Evolutionary conservation across 2,329 filamentous ascomycete genomes (phyloP).

Genomic region (Teratosphaeria zuluensis): DNA sequence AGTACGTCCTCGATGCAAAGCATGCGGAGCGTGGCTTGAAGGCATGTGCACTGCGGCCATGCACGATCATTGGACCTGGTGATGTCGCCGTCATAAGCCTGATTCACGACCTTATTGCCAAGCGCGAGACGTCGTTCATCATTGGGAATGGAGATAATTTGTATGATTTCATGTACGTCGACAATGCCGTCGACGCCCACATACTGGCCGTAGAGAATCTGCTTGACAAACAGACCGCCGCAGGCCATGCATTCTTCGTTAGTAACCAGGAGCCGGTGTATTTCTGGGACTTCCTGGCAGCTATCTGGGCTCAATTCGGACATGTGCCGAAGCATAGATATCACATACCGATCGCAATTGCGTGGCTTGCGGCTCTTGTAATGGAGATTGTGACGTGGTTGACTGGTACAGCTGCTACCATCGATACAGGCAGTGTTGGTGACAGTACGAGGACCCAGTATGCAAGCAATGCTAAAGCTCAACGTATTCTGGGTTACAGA

Average conservation of each 20-base stretch:
- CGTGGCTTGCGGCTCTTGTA: slow-evolving; percentile 37
- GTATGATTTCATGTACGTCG: slow-evolving; percentile 62
- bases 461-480: slow-evolving; percentile 44
- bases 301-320: slow-evolving; percentile 59
- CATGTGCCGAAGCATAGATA: slow-evolving; percentile 43
- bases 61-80: slow-evolving; percentile 84
- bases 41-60: slow-evolving; percentile 65
- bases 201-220: slow-evolving; percentile 69
- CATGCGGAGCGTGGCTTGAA: slow-evolving; percentile 28
- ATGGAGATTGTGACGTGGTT: slow-evolving; percentile 41
- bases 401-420: slow-evolving; percentile 34
- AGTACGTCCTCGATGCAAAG: slow-evolving; percentile 67
- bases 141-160: slow-evolving; percentile 65
- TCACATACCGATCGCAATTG: slow-evolving; percentile 39
- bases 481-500: slow-evolving; percentile 42
- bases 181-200: slow-evolving; percentile 67
- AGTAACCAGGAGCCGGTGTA: slow-evolving; percentile 83
- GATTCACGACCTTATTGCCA: slow-evolving; percentile 61
- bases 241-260: slow-evolving; percentile 78
- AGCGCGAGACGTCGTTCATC: slow-evolving; percentile 64
- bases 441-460: slow-evolving; percentile 47
- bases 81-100: slow-evolving; percentile 68
- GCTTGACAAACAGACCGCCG: slow-evolving; percentile 52
- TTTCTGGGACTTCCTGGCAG: slow-evolving; percentile 80
- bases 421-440: slow-evolving; percentile 45